Conservation (phyloP, 129 eudicot species). For the Centrapalus pauciflorus region DNA sequence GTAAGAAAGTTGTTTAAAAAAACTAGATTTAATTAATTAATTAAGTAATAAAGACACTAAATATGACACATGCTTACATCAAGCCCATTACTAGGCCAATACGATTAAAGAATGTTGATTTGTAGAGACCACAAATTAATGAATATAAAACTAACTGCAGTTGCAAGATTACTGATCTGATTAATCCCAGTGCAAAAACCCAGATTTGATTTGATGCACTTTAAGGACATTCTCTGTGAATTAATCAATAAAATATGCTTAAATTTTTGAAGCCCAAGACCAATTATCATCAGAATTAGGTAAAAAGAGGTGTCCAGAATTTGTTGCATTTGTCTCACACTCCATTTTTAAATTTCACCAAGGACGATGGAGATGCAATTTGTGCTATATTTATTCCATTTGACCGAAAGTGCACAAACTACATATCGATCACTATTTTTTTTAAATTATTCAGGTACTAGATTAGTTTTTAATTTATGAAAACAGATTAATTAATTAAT, state of each 20-base stretch:
- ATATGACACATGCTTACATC: neutral
- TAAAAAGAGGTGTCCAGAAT: conserved; percentile 24
- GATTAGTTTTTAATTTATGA: neutral
- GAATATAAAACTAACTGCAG: neutral
- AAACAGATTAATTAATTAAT: conserved; percentile 1
- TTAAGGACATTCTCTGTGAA: conserved; percentile 24
- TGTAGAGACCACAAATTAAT: neutral
- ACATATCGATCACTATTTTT: too few species aligned
- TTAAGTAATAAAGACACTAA: neutral
- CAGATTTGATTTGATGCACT: conserved; percentile 22
- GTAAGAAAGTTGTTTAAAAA: too few species aligned
- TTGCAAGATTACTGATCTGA: conserved; percentile 10
- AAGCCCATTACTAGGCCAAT: conserved; percentile 8
- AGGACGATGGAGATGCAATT: conserved; percentile 22
- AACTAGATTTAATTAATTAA: too few species aligned
- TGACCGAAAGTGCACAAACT: conserved; percentile 24
- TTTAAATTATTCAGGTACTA: neutral
- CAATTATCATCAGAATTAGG: conserved; percentile 27
- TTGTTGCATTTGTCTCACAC: conserved; percentile 14
- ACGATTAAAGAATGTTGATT: neutral
- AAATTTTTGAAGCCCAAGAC: conserved; percentile 5
- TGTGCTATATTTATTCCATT: conserved; percentile 22
- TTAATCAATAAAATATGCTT: conserved; percentile 1
- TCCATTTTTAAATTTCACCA: conserved; percentile 8
- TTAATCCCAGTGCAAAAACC: conserved; percentile 15